These are phyloP conservation scores for Aspergillus olivimuriae DNA, from an alignment of 495 filamentous ascomycete species.

Conservation along the genomic window DNA sequence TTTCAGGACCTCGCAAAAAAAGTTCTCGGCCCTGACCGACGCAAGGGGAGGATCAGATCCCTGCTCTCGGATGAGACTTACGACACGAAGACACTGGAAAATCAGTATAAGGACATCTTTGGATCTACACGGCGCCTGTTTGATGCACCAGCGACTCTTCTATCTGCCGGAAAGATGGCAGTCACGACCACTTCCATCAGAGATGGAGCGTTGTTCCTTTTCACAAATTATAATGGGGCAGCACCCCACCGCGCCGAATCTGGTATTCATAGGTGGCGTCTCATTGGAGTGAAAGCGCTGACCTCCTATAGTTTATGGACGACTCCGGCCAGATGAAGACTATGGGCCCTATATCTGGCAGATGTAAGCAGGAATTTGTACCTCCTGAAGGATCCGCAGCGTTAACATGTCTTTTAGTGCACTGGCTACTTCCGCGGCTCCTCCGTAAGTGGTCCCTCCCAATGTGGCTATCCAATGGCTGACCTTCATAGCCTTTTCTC, in stretches of 20 bases:
- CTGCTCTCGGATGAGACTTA: constrained; percentile 22
- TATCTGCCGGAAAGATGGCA: constrained; percentile 11
- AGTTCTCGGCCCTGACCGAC: constrained; percentile 9
- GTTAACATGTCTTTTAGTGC: too few species aligned
- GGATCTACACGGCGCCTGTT: constrained; percentile 8
- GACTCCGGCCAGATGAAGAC: constrained; percentile 7
- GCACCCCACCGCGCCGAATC: constrained; percentile 5
- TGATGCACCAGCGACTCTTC: constrained; percentile 4
- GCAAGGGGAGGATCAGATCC: constrained; percentile 3
- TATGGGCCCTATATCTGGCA: constrained; percentile 15
- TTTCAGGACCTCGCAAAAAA: constrained; percentile 17
- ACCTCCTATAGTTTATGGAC: constrained; percentile 10
- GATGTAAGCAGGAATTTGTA: constrained; percentile 16
- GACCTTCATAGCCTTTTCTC: constrained; percentile 5
- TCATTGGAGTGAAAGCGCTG: background rate
- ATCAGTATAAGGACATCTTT: constrained; percentile 17
- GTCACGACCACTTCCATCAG: constrained; percentile 9
- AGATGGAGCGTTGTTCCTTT: constrained; percentile 9
- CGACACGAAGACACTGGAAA: constrained; percentile 11
- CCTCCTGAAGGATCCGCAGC: too few species aligned
- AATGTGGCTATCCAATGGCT: background rate
- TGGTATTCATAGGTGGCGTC: constrained; percentile 5
- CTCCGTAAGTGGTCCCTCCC: constrained; percentile 6
- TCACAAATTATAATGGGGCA: constrained; percentile 14
- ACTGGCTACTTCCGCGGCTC: constrained; percentile 19